Conservation (phyloP, 2,329 filamentous ascomycete species). For the Monosporascus cannonballus region DNA sequence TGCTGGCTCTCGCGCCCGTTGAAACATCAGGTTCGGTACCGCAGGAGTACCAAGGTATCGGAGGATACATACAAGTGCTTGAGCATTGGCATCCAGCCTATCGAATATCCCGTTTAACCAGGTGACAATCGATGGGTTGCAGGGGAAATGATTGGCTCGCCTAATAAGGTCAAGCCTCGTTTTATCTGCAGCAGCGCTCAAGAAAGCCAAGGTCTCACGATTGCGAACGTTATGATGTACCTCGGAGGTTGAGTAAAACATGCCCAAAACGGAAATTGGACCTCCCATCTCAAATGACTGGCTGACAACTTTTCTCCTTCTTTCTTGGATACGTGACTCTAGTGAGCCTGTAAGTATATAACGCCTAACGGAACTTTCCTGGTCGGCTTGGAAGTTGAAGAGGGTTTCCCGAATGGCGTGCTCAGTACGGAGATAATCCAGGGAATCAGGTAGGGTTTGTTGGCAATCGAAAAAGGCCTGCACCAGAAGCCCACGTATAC, state of each 20-base stretch:
- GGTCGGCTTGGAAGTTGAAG: background rate
- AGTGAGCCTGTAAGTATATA: background rate
- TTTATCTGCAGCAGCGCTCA: background rate
- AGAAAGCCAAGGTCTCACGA: slow-evolving; percentile 4
- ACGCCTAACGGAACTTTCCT: background rate
- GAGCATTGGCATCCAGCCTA: background rate
- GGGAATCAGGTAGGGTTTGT: slow-evolving; percentile 1
- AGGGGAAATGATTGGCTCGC: slow-evolving; percentile 3
- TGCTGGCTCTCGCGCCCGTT: background rate
- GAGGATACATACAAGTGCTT: slow-evolving; percentile 3
- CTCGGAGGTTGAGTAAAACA: slow-evolving; percentile 6
- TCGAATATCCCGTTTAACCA: slow-evolving; percentile 2
- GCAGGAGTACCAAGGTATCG: slow-evolving; percentile 1
- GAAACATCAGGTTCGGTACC: slow-evolving; percentile 1
- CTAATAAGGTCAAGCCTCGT: slow-evolving; percentile 1
- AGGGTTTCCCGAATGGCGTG: slow-evolving; percentile 2
- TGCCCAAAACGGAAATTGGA: background rate
- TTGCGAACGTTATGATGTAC: slow-evolving; percentile 2
- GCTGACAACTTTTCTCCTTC: background rate
- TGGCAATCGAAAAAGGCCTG: slow-evolving; percentile 6
- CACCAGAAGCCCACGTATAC: slow-evolving; percentile 1
- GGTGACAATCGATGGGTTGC: background rate
- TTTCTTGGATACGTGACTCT: background rate
- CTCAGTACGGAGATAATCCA: slow-evolving; percentile 3
- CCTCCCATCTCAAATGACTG: background rate